Evolutionary conservation across 495 filamentous ascomycete genomes (phyloP).

Genomic region (Podospora pseudoanserina): DNA sequence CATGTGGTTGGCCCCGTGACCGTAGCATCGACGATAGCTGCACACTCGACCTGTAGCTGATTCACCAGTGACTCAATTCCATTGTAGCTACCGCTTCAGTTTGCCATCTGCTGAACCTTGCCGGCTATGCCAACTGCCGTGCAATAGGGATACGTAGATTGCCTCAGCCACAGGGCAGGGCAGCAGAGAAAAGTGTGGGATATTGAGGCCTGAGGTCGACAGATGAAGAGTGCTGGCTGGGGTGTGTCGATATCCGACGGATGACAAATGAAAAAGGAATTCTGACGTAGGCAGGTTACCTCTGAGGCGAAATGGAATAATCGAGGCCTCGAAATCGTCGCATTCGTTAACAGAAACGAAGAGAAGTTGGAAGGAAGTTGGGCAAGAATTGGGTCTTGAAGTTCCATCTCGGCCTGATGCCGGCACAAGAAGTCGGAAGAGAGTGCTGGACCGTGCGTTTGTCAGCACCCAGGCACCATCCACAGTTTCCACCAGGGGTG

Average conservation of each 20-base stretch:
- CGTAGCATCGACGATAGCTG: not conserved
- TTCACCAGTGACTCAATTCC: not conserved
- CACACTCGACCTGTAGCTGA: not conserved
- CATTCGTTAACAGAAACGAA: not conserved
- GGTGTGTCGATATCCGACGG: not conserved
- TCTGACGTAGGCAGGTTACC: not conserved
- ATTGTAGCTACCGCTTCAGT: not conserved
- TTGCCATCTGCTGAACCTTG: not conserved
- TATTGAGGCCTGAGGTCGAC: not conserved
- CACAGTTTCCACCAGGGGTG: not conserved
- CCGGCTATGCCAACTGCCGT: not conserved
- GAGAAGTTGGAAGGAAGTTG: conserved; percentile 15
- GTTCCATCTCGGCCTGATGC: conserved; percentile 14
- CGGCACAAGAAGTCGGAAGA: conserved; percentile 19
- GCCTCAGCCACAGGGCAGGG: not conserved
- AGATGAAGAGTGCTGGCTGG: not conserved
- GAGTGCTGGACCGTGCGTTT: conserved; percentile 22
- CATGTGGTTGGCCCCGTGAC: not conserved
- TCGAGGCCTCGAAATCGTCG: not conserved
- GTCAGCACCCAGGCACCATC: not conserved
- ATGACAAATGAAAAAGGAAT: not conserved
- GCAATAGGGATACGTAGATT: not conserved
- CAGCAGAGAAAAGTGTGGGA: not conserved
- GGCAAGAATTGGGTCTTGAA: conserved; percentile 12
- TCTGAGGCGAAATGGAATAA: not conserved